phyloP scores from a whole-genome alignment of 768 basidiomycete species.

The Mycena sanguinolenta region DNA sequence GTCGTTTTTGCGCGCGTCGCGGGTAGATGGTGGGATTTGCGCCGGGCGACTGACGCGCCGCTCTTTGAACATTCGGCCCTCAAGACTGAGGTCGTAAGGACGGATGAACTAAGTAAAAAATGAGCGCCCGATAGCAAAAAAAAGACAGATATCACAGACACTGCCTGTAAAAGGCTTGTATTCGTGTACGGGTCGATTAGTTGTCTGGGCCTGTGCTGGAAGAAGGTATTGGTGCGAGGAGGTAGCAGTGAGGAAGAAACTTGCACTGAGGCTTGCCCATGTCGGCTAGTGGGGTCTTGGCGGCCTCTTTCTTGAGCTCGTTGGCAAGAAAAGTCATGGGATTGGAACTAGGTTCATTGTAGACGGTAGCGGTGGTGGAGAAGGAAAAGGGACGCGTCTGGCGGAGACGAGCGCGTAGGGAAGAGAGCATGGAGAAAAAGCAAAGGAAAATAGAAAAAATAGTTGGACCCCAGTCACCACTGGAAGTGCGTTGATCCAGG shows the following conservation, averaged over 20 bases:
- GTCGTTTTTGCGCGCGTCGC: slow-evolving; percentile 71
- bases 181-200: slow-evolving; percentile 3
- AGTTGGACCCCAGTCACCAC: slow-evolving; percentile 34
- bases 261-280: background rate
- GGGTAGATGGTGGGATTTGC: slow-evolving; percentile 67
- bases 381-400: background rate
- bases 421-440: slow-evolving; percentile 6
- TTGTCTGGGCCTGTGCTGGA: background rate
- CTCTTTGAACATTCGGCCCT: slow-evolving; percentile 49
- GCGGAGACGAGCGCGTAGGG: slow-evolving; percentile 17
- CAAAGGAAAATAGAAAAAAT: too few species aligned
- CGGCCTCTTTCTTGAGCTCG: background rate
- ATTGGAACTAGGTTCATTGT: slow-evolving; percentile 5
- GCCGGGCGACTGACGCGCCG: slow-evolving; percentile 45
- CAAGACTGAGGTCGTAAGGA: slow-evolving; percentile 58
- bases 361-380: slow-evolving; percentile 12
- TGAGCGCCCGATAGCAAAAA: background rate
- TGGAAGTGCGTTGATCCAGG: slow-evolving; percentile 7
- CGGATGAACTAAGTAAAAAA: slow-evolving; percentile 58
- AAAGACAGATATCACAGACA: background rate
- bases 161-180: slow-evolving; percentile 24
- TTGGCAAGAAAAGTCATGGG: background rate
- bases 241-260: background rate
- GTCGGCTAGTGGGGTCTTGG: background rate
- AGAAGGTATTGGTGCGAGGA: background rate